These are phyloP conservation scores for Talaromyces islandicus DNA, from an alignment of 2,329 filamentous ascomycete species.

Conservation along the genomic window DNA sequence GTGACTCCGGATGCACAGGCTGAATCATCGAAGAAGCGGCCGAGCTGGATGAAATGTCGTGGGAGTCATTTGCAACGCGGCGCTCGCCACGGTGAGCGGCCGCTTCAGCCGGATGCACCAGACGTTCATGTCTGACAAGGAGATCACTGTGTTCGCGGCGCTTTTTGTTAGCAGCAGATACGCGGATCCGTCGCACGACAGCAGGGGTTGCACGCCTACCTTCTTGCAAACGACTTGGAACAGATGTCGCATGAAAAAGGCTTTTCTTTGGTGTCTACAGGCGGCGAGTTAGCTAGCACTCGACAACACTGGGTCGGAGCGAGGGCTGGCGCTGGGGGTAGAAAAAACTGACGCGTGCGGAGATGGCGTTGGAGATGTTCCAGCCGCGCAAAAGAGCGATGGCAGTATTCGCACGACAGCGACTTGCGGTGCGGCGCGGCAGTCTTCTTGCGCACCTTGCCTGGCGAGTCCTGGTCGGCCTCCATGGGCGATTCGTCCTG, in stretches of 20 bases:
- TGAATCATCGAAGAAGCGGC: constrained; percentile 27
- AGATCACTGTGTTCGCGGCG: constrained; percentile 33
- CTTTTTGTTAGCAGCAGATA: not conserved
- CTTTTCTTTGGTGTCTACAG: constrained; percentile 44
- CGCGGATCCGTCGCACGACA: constrained; percentile 4
- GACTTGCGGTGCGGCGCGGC: constrained; percentile 38
- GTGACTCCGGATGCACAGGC: constrained; percentile 34
- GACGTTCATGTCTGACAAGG: constrained; percentile 44
- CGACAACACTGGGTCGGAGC: not conserved
- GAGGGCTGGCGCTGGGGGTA: constrained; percentile 19
- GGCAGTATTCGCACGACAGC: constrained; percentile 44
- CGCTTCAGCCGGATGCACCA: constrained; percentile 42
- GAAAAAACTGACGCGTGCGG: constrained; percentile 45
- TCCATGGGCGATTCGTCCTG: constrained; percentile 25
- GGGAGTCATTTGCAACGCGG: constrained; percentile 20
- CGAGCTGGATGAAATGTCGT: constrained; percentile 23
- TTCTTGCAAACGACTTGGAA: constrained; percentile 44
- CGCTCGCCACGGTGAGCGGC: constrained; percentile 32
- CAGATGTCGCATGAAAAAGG: constrained; percentile 46
- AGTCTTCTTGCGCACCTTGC: constrained; percentile 37
- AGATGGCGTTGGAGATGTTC: constrained; percentile 48
- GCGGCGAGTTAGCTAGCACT: not conserved
- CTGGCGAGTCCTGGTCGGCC: constrained; percentile 27
- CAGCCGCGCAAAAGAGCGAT: constrained; percentile 42
- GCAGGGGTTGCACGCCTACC: constrained; percentile 20